phyloP scores from a whole-genome alignment of 2,329 filamentous ascomycete species.

The Xylariaceae sp. region DNA sequence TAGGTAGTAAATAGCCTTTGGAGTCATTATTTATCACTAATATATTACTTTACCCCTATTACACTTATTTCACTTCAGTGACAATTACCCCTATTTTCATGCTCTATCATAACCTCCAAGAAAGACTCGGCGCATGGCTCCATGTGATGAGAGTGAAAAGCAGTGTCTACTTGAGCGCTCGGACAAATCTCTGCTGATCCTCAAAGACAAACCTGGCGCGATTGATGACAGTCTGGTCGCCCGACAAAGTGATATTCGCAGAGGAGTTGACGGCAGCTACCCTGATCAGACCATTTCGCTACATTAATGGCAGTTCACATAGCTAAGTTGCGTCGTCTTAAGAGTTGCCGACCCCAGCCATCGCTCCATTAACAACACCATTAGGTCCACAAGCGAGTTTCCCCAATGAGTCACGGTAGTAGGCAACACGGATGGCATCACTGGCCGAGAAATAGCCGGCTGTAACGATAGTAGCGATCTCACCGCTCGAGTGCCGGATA shows the following conservation, averaged over 20 bases:
- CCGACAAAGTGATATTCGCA: conserved; percentile 15
- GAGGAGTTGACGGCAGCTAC: conserved; percentile 22
- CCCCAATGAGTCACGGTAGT: conserved; percentile 36
- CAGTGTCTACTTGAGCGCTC: conserved; percentile 14
- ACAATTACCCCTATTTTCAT: too few species aligned
- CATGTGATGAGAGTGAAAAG: conserved; percentile 23
- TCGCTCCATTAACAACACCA: conserved; percentile 29
- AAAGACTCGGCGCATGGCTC: too few species aligned
- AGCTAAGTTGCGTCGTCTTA: conserved; percentile 19
- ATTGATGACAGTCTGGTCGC: conserved; percentile 16
- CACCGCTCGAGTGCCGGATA: conserved; percentile 27
- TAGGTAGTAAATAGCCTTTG: too few species aligned
- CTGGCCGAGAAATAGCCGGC: conserved; percentile 16
- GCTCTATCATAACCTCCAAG: too few species aligned
- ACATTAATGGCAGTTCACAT: conserved; percentile 4
- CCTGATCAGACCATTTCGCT: conserved; percentile 2
- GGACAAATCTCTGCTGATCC: conserved; percentile 16
- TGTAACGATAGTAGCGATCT: conserved; percentile 24
- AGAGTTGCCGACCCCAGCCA: conserved; percentile 40
- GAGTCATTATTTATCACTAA: too few species aligned
- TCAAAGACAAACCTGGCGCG: conserved; percentile 7
- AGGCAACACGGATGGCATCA: conserved; percentile 28
- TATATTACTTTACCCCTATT: too few species aligned
- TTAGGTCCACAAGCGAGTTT: conserved; percentile 22
- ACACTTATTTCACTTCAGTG: too few species aligned